Percentiles rank a stretch among this genome's conserved stretches.
Evolutionary conservation across 2,329 filamentous ascomycete species (phyloP).

Genomic region (Trichoderma guizhouense): DNA sequence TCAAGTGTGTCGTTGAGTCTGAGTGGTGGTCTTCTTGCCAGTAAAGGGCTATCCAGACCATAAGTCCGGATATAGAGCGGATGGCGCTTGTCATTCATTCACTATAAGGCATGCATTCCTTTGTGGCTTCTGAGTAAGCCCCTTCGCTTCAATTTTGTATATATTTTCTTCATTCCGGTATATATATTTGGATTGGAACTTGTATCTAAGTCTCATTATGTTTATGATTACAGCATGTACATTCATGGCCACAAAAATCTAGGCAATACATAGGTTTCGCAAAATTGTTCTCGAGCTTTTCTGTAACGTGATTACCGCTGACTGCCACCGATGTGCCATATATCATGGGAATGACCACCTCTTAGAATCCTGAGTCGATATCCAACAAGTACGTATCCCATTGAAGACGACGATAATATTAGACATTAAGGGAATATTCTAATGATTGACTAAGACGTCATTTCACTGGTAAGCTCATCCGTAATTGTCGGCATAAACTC

Average conservation of each 20-base stretch:
- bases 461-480: background rate
- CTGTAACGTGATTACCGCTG: background rate
- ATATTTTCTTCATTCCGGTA: background rate
- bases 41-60: background rate
- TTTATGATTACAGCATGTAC: background rate
- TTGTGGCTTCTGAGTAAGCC: background rate
- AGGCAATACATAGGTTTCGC: background rate
- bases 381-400: too few relatives aligned
- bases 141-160: background rate
- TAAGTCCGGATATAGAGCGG: background rate
- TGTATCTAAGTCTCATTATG: background rate
- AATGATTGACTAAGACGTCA: background rate
- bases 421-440: too few relatives aligned
- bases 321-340: background rate
- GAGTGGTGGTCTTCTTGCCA: constrained; percentile 26
- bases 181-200: background rate
- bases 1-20: constrained; percentile 19
- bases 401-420: too few relatives aligned
- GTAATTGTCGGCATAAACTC: background rate
- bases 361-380: background rate
- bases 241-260: background rate
- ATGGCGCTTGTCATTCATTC: too few relatives aligned
- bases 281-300: background rate
- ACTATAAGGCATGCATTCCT: background rate
- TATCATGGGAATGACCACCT: background rate